Base-by-base conservation (phyloP, 2,329 filamentous ascomycete genomes). In the Fusarium ambrosium region DNA sequence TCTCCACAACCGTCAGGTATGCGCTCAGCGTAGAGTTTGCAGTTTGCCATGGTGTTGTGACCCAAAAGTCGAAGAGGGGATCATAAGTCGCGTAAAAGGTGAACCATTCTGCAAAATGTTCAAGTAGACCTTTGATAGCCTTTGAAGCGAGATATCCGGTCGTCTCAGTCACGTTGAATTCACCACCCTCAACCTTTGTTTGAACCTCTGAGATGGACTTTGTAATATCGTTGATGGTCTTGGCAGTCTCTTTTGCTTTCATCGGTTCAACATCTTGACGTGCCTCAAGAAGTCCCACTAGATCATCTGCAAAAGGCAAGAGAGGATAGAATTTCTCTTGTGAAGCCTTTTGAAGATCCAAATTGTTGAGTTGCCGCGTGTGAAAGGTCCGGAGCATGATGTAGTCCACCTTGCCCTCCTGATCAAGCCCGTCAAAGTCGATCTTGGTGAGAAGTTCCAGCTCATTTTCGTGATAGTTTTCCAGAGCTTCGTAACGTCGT, bases 51-150 rank as follows among this genome's bases (percentile, higher is more conserved):
- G 72, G 72, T 1, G 72, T 64, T 2, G 72, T 75, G 1, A 70
- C 72, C 72, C 72, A 74, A 34, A 73, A 74, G 14, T 74, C 72
- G 5, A 74, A 75, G 0, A 75, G 14, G 0, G 72, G 72, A 10
- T 74, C 72, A 0, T 75, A 74, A 0, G 72, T 73, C 1, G 72
- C 73, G 62, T 74, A 75, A 6, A 74, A 75, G 0, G 48, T 61
- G 6, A 62, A 75, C 72, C 72, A 74, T 8, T 74, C 72, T 2
- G 29, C 48, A 6, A 74, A 18, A 6, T 39, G 29, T 1, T 73
- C 72, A 1, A 75, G 18, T 1, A 74, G 60, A 1, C 32, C 53
- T 2, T 37, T 37, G 3, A 75, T 70, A 0, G 72, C 72, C 2
- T 73, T 74, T 0, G 55, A 67, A 0, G 72, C 72, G 0, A 75